Evolutionary conservation across 257 asterid genomes (phyloP).

Genomic region (Leptodermis oblonga): DNA sequence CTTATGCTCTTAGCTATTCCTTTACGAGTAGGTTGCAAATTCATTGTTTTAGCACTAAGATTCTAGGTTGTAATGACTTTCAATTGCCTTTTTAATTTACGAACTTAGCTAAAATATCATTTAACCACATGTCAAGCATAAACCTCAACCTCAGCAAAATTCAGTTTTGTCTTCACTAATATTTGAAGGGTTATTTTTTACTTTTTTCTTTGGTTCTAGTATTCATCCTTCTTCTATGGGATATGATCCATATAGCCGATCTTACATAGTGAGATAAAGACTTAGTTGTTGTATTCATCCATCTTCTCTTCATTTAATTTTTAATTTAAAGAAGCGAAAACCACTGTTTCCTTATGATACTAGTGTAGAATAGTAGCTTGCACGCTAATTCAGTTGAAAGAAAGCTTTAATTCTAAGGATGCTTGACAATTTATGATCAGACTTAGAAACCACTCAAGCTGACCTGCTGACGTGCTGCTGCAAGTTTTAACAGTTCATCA

Average conservation of each 20-base stretch:
- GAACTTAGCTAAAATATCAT: neutral
- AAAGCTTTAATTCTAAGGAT: neutral
- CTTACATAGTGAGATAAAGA: too few relatives aligned
- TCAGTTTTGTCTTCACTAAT: neutral
- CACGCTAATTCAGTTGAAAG: conserved; percentile 3
- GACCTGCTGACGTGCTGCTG: conserved; percentile 96
- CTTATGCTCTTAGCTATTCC: neutral
- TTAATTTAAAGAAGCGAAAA: conserved; percentile 1
- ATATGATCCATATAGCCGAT: too few relatives aligned
- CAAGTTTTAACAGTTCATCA: conserved; percentile 84
- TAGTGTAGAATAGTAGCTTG: neutral
- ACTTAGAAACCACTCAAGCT: conserved; percentile 12
- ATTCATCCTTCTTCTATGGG: conserved; percentile 3
- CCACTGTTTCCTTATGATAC: neutral
- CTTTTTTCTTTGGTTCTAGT: neutral
- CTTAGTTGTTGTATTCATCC: neutral
- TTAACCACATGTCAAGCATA: neutral
- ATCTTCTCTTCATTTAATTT: neutral
- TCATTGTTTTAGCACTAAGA: neutral
- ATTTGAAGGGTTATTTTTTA: neutral
- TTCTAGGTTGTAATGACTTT: neutral
- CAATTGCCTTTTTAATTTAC: neutral
- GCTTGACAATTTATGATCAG: neutral
- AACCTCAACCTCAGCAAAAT: neutral
- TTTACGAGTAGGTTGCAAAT: neutral